Base-by-base conservation (phyloP, 192 early-diverging fungal genomes). In the Coemansia asiatica region DNA sequence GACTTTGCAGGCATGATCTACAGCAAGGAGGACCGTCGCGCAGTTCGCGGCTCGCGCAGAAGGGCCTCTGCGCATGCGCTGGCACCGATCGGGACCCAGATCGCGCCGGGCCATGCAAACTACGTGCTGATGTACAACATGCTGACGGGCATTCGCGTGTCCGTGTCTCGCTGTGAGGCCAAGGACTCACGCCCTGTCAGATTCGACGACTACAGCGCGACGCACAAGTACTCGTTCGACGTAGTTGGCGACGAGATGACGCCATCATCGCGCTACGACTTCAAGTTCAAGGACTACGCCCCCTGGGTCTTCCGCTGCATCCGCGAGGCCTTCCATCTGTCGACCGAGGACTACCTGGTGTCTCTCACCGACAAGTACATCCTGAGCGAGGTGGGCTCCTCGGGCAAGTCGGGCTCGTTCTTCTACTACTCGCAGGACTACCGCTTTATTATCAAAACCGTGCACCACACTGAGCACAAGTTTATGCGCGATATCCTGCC, bases 261-360 rank as follows among this genome's bases (percentile, higher is more conserved):
- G n/a, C 93, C 97, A 16, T 90, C 90, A 12, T 90, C 93, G 18
- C 87, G 89, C 57, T 98, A 98, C 82, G 95, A 98, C 69, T 99
- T 97, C 75, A 98, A 98, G 82, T 99, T 98, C 77, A 99, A 99
- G 72, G 97, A 99, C 76, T 98, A 98, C 68, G 92, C 94, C 12
- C 97, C 96, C 1, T 96, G 94, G 94, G 93, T 96, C 8, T 99
- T 99, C 72, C 89, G 94, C 28, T 77, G 87, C 67, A 86, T 99
- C 60, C 84, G 97, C 36, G 91, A 95, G 56, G 85, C 84, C 7
- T 97, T 96, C 76, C 83, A 89, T 28, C 89, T 98, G 28, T 92
- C 96, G 73, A 85, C 95, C 18, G 89, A 90, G 22, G 95, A 99
- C 63, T 99, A 99, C 71, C 73, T 98, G 75, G 83, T 91, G 46